A percentile compares a stretch with the other conserved stretches of the same genome.
Evolutionary conservation across 306 rosid species (phyloP).

Genomic region (Acacia melanoxylon): DNA sequence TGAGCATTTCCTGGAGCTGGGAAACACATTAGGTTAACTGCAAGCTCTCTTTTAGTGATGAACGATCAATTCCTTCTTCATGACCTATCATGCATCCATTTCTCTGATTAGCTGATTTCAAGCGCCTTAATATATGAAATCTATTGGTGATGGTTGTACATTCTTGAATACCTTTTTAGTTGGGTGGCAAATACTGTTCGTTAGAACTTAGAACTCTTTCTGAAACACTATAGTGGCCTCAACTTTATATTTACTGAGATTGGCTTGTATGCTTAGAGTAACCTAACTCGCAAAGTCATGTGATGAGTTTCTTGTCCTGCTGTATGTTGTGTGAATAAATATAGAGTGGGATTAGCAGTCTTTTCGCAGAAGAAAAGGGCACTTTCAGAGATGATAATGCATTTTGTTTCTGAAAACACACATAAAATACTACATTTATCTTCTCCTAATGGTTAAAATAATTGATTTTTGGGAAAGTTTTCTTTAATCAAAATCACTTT

Average conservation of each 20-base stretch:
- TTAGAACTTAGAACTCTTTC: neutral
- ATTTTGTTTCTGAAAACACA: neutral
- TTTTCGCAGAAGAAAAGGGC: neutral
- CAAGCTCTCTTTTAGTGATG: neutral
- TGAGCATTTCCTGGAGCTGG: slow-evolving; percentile 76
- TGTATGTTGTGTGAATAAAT: neutral
- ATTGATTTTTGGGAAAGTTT: neutral
- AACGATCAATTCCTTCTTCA: neutral
- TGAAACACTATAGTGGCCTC: neutral
- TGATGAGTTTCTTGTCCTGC: neutral
- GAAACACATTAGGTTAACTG: slow-evolving; percentile 63
- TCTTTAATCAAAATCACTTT: slow-evolving; percentile 1
- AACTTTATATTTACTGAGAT: neutral
- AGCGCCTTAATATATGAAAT: neutral
- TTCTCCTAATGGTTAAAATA: neutral
- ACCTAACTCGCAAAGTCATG: neutral
- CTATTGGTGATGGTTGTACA: neutral
- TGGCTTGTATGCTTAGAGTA: neutral
- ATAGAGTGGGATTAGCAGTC: neutral
- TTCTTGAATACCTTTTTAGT: neutral
- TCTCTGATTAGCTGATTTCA: neutral
- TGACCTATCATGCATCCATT: neutral
- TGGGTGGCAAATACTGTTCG: neutral
- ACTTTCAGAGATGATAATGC: neutral
- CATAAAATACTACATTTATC: neutral